These are phyloP conservation scores for Phytomonas francai DNA, from an alignment of 208 protist genomes.

Conservation along the genomic window DNA sequence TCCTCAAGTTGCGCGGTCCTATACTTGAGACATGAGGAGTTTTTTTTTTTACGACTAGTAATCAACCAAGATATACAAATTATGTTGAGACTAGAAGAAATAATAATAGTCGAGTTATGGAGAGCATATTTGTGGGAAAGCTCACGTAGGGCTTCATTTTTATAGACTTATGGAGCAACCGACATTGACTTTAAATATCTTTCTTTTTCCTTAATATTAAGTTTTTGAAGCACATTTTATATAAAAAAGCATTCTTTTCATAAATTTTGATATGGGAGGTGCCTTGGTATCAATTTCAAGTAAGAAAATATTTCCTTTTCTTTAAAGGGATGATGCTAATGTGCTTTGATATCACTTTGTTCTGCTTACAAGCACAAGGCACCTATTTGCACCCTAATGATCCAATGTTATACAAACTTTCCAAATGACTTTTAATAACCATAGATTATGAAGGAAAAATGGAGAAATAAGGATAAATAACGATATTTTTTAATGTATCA, in stretches of 20 bases:
- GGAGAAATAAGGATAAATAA: not conserved
- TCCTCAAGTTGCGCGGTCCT: not conserved
- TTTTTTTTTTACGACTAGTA: not conserved
- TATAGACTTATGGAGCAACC: not conserved
- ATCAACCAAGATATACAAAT: not conserved
- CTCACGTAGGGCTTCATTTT: not conserved
- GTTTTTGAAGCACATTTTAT: not conserved
- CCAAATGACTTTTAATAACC: not conserved
- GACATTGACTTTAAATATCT: not conserved
- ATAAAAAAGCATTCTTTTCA: not conserved
- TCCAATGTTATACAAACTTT: not conserved
- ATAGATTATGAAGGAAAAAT: not conserved
- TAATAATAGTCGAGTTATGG: not conserved
- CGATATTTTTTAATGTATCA: not conserved
- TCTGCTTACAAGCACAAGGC: not conserved
- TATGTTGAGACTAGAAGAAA: not conserved
- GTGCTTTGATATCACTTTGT: not conserved
- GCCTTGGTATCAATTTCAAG: not conserved
- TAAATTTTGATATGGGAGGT: not conserved
- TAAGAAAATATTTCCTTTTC: not conserved
- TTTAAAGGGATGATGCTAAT: not conserved
- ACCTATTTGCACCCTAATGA: not conserved
- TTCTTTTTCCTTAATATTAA: not conserved
- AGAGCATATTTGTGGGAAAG: not conserved
- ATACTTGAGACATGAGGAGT: slow-evolving; percentile 2